Percentiles rank a stretch among this genome's conserved stretches.
These are phyloP conservation scores for Phialocephala sp. DNA, from an alignment of 2,329 filamentous ascomycete species.

Conservation along the genomic window DNA sequence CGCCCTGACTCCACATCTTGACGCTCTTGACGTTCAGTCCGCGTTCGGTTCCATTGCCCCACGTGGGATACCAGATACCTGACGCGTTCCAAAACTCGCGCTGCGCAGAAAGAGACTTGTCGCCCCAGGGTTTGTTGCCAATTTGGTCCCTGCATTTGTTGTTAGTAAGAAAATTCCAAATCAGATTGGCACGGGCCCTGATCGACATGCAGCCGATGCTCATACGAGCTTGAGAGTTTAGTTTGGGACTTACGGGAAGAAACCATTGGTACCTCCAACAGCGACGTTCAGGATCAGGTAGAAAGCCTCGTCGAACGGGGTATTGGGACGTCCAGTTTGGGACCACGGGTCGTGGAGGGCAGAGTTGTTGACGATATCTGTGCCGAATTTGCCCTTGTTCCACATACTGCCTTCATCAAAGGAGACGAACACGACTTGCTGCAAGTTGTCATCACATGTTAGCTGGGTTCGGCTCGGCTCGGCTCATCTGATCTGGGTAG, in stretches of 20 bases:
- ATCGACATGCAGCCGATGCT: not conserved
- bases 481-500: conserved; percentile 56
- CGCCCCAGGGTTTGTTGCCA: conserved; percentile 63
- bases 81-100: conserved; percentile 74
- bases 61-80: conserved; percentile 70
- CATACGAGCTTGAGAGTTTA: not conserved
- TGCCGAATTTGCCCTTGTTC: conserved; percentile 49
- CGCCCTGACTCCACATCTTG: conserved; percentile 69
- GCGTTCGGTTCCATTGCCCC: conserved; percentile 57
- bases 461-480: conserved; percentile 43
- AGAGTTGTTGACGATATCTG: conserved; percentile 49
- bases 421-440: conserved; percentile 20
- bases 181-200: not conserved
- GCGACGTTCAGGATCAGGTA: conserved; percentile 77
- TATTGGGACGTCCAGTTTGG: conserved; percentile 60
- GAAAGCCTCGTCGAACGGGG: conserved; percentile 76
- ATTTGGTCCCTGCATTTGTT: conserved; percentile 62
- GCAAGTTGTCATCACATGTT: not conserved
- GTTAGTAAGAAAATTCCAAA: not conserved
- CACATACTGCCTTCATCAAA: conserved; percentile 35
- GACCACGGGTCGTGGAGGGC: conserved; percentile 64
- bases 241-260: conserved; percentile 58
- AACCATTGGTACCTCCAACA: conserved; percentile 78
- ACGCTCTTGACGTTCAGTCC: conserved; percentile 72
- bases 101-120: conserved; percentile 2